phyloP scores from a whole-genome alignment of 208 protist species.

The Trypanosoma grayi region DNA sequence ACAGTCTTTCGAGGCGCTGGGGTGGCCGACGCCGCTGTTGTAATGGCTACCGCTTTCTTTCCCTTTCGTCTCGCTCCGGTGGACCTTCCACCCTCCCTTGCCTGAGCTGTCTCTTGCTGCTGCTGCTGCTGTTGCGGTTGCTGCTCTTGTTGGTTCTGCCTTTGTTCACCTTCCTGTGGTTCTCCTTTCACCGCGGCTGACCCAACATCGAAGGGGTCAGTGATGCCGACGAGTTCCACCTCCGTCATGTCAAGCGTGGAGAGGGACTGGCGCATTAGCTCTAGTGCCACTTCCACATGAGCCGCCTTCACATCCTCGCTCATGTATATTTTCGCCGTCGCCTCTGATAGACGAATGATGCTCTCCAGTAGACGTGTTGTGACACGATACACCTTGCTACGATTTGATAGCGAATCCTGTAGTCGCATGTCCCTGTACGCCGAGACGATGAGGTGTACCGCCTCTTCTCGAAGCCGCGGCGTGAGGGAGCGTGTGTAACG shows the following conservation, averaged over 20 bases:
- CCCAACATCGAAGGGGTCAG: constrained; percentile 16
- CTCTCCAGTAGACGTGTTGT: constrained; percentile 99
- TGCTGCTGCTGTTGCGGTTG: constrained; percentile 10
- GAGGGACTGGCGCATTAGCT: constrained; percentile 89
- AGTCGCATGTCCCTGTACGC: constrained; percentile 94
- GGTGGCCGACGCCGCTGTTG: constrained; percentile 1
- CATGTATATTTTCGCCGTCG: constrained; percentile 95
- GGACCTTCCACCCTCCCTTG: not conserved
- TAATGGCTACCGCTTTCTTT: constrained; percentile 2
- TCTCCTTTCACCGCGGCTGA: constrained; percentile 32
- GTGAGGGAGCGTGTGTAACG: constrained; percentile 90
- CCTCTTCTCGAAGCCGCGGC: constrained; percentile 85
- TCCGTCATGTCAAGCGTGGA: constrained; percentile 89
- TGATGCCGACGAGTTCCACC: constrained; percentile 69
- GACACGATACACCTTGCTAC: constrained; percentile 95
- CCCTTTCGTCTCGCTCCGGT: constrained; percentile 10
- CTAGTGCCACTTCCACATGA: constrained; percentile 83
- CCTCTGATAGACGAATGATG: constrained; percentile 98
- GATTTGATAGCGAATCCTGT: constrained; percentile 85
- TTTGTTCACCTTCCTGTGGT: constrained; percentile 5
- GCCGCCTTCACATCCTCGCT: constrained; percentile 83
- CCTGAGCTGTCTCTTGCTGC: not conserved
- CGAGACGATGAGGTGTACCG: constrained; percentile 80
- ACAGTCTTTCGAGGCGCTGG: constrained; percentile 43
- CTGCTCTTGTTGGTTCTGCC: not conserved